Conservation (phyloP, 352 stramenopile genomes). For the Pythium myriotylum region DNA sequence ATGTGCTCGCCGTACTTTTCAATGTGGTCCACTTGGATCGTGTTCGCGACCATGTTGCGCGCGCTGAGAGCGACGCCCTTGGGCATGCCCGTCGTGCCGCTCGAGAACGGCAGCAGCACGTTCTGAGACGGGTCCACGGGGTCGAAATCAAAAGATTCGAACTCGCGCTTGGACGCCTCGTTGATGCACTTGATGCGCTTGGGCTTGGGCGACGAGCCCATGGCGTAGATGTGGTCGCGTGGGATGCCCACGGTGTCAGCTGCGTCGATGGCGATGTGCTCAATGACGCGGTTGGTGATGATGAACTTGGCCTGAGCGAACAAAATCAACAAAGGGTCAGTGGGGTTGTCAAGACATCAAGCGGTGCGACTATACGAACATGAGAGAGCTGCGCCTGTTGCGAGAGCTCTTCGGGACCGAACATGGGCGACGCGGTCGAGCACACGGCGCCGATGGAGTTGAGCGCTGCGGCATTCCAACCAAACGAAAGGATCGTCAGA, state of each 20-base stretch:
- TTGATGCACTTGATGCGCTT: constrained; percentile 61
- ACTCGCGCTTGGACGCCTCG: constrained; percentile 40
- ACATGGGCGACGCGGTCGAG: constrained; percentile 61
- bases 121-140: constrained; percentile 59
- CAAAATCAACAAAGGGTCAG: too few relatives aligned
- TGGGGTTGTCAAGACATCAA: constrained; percentile 69
- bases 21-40: constrained; percentile 78
- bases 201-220: constrained; percentile 38
- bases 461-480: background rate
- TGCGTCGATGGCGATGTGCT: constrained; percentile 51
- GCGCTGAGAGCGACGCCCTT: constrained; percentile 85
- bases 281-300: constrained; percentile 56
- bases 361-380: constrained; percentile 9
- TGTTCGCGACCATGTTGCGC: constrained; percentile 89
- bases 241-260: constrained; percentile 31
- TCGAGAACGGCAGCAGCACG: constrained; percentile 90
- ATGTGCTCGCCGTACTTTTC: constrained; percentile 56
- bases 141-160: constrained; percentile 50
- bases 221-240: constrained; percentile 49
- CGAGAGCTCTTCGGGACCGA: constrained; percentile 48
- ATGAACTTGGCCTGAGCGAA: constrained; percentile 44
- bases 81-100: constrained; percentile 91
- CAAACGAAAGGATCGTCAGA: background rate
- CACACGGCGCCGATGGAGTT: constrained; percentile 56
- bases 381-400: constrained; percentile 50